Percentiles rank a stretch among this genome's conserved stretches.
phyloP scores from a whole-genome alignment of 2,329 filamentous ascomycete genomes.

The Pleurostoma richardsiae region DNA sequence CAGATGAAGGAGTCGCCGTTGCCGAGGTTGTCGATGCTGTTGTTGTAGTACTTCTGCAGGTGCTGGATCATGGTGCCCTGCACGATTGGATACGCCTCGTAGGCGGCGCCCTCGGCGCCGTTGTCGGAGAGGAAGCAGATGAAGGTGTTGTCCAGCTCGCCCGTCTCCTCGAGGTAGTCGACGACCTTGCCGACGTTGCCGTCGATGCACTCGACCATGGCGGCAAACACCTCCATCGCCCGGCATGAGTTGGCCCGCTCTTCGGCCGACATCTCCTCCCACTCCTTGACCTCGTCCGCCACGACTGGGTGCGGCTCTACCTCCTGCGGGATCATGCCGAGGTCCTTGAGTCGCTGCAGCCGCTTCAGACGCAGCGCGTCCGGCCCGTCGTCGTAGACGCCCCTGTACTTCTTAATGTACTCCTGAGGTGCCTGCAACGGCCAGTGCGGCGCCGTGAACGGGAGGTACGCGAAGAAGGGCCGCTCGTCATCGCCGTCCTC shows the following conservation, averaged over 20 bases:
- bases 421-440: conserved; percentile 54
- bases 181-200: conserved; percentile 54
- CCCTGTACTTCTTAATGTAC: conserved; percentile 50
- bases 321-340: conserved; percentile 48
- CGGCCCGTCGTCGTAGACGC: conserved; percentile 56
- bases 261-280: conserved; percentile 39
- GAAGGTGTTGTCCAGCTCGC: conserved; percentile 59
- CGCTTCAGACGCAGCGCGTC: conserved; percentile 48
- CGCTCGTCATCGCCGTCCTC: conserved; percentile 19
- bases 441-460: conserved; percentile 61
- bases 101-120: conserved; percentile 21
- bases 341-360: conserved; percentile 48
- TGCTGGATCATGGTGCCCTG: conserved; percentile 13
- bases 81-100: conserved; percentile 14
- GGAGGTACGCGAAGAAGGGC: conserved; percentile 56
- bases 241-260: conserved; percentile 41
- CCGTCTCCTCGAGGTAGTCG: conserved; percentile 47
- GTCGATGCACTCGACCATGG: conserved; percentile 60
- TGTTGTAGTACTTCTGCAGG: conserved; percentile 49
- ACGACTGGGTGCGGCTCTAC: conserved; percentile 46
- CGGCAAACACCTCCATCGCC: conserved; percentile 59
- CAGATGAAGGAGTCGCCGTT: conserved; percentile 49
- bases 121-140: conserved; percentile 61
- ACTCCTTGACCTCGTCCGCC: conserved; percentile 40
- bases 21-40: conserved; percentile 49